Conservation (phyloP, 257 asterid genomes). For the Cinchona pubescens region DNA sequence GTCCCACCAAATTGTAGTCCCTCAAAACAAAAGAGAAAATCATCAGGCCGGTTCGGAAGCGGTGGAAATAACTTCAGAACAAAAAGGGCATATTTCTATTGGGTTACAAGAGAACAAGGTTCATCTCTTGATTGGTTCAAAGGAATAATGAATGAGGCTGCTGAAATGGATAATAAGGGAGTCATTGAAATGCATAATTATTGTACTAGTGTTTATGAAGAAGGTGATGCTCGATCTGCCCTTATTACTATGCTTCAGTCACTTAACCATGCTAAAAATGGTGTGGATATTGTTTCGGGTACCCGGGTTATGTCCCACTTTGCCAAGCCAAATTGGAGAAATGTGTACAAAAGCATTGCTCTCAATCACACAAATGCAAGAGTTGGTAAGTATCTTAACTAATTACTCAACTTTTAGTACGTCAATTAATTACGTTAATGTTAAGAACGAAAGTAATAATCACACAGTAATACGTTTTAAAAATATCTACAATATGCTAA, state of each 20-base stretch:
- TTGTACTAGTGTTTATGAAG: conserved; percentile 85
- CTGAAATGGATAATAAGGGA: conserved; percentile 63
- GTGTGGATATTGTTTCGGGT: conserved; percentile 80
- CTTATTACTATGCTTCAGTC: conserved; percentile 85
- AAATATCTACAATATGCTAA: not conserved
- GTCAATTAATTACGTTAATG: no score
- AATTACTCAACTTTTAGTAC: not conserved
- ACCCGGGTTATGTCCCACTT: conserved; percentile 85
- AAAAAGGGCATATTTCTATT: conserved; percentile 73
- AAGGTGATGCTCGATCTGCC: conserved; percentile 88
- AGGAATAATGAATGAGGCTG: conserved; percentile 82
- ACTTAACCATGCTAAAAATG: conserved; percentile 72
- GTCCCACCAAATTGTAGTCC: conserved; percentile 17
- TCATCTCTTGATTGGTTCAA: conserved; percentile 90
- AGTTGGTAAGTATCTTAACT: conserved; percentile 52
- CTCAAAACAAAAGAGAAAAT: conserved; percentile 22
- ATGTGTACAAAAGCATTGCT: conserved; percentile 71
- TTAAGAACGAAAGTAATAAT: no score
- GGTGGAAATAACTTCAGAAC: conserved; percentile 53
- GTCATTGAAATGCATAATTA: conserved; percentile 90
- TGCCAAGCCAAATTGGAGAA: conserved; percentile 85
- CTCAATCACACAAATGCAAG: conserved; percentile 52
- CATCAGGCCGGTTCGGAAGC: conserved; percentile 28
- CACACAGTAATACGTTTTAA: no score
- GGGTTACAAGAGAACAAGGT: conserved; percentile 90